Conservation (phyloP, 805 yeast species). For the Saturnispora sanitii region DNA sequence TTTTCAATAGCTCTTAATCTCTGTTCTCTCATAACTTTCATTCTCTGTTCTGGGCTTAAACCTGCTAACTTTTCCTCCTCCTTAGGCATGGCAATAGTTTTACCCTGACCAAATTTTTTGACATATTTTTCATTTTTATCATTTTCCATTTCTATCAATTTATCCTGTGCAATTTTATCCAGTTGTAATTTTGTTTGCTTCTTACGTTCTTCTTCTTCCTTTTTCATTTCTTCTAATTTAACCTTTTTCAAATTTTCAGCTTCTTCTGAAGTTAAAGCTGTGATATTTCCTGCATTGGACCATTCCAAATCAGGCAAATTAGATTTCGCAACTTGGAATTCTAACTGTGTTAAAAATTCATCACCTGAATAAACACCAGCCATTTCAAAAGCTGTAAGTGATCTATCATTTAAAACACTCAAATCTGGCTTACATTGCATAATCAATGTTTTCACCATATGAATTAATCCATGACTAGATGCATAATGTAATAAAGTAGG, state of each 20-base stretch:
- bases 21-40: conserved; percentile 82
- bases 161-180: not conserved
- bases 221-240: conserved; percentile 11
- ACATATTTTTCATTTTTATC: not conserved
- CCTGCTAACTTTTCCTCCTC: conserved; percentile 44
- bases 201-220: not conserved
- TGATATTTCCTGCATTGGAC: conserved; percentile 48
- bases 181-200: not conserved
- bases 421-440: conserved; percentile 66
- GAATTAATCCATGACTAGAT: conserved; percentile 52
- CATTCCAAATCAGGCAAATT: conserved; percentile 33
- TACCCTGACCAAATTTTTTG: conserved; percentile 29
- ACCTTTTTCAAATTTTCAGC: conserved; percentile 30
- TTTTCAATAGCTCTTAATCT: conserved; percentile 97
- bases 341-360: conserved; percentile 57
- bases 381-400: conserved; percentile 63
- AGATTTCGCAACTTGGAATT: conserved; percentile 53
- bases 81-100: conserved; percentile 20
- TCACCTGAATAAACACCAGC: conserved; percentile 32
- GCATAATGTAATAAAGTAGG: conserved; percentile 81
- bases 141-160: not conserved
- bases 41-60: conserved; percentile 62
- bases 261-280: conserved; percentile 47
- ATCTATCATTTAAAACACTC: conserved; percentile 37
- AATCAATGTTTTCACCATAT: conserved; percentile 56